Conservation (phyloP, 257 asterid genomes). For the Salvia rosmarinus region DNA sequence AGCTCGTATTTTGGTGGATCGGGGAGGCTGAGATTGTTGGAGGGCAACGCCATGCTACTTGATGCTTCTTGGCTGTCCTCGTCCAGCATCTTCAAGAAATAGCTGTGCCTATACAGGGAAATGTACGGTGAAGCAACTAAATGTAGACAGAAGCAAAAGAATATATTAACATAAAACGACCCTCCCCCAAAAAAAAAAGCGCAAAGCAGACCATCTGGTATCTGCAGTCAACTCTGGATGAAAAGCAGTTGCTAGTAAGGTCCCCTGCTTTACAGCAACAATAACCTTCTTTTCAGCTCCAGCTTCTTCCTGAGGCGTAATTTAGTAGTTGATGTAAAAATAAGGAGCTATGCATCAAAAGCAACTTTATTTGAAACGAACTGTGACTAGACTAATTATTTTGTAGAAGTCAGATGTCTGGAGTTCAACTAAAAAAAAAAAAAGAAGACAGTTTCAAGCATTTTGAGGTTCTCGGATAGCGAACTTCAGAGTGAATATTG, state of each 20-base stretch:
- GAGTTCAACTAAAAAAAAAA: too few relatives aligned
- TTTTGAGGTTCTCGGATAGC: too few relatives aligned
- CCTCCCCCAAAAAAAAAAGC: not conserved
- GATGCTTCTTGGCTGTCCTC: constrained; percentile 53
- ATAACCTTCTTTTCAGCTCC: constrained; percentile 58
- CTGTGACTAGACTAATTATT: not conserved
- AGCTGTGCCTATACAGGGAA: constrained; percentile 68
- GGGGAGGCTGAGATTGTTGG: constrained; percentile 31
- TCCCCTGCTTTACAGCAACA: constrained; percentile 96
- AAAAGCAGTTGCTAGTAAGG: constrained; percentile 95
- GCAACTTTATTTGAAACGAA: not conserved
- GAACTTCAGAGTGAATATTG: too few relatives aligned
- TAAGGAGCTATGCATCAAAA: not conserved
- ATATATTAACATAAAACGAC: not conserved
- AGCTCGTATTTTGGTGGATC: constrained; percentile 46
- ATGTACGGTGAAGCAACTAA: not conserved
- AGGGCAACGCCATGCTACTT: constrained; percentile 44
- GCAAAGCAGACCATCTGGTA: constrained; percentile 66
- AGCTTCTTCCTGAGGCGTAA: constrained; percentile 52
- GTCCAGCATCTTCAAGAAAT: constrained; percentile 73
- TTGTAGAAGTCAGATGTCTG: too few relatives aligned
- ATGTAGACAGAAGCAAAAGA: not conserved
- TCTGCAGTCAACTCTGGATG: constrained; percentile 99
- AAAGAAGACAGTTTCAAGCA: too few relatives aligned
- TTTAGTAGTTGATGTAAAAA: constrained; percentile 8